Evolutionary conservation across 228 moss, liverwort and hornwort genomes (phyloP).

Genomic region (Sphagnum fallax): DNA sequence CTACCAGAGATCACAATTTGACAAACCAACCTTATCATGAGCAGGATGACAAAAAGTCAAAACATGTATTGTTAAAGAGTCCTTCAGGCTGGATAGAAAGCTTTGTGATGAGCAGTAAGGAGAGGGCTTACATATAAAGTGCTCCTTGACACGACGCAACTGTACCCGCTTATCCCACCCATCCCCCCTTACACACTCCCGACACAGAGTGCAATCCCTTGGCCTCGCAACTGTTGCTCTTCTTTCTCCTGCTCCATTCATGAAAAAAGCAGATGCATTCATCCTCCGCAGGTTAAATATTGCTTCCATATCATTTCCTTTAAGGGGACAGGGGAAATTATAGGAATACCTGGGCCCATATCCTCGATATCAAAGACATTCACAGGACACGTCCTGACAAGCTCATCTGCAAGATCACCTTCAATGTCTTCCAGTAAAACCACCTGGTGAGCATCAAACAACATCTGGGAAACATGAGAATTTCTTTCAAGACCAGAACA

Average conservation of each 20-base stretch:
- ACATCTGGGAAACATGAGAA: neutral
- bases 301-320: neutral
- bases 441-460: conserved; percentile 36
- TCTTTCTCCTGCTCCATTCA: conserved; percentile 38
- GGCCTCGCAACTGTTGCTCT: conserved; percentile 62
- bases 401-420: conserved; percentile 78
- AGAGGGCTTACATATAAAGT: conserved; percentile 80
- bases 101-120: neutral
- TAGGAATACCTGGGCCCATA: conserved; percentile 48
- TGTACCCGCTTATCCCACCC: conserved; percentile 85
- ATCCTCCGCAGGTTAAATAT: neutral
- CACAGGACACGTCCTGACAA: conserved; percentile 82
- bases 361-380: conserved; percentile 98
- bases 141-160: conserved; percentile 79
- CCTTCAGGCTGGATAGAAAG: neutral
- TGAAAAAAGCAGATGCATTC: neutral
- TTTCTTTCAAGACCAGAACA: neutral
- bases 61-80: neutral
- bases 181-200: conserved; percentile 92
- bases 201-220: conserved; percentile 90
- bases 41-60: neutral
- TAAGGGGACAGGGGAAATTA: neutral
- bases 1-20: neutral
- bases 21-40: neutral
- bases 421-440: conserved; percentile 64